A percentile compares a stretch with the other conserved stretches of the same genome.
These are phyloP conservation scores for Suillus cothurnatus DNA, from an alignment of 768 basidiomycete species.

Conservation along the genomic window DNA sequence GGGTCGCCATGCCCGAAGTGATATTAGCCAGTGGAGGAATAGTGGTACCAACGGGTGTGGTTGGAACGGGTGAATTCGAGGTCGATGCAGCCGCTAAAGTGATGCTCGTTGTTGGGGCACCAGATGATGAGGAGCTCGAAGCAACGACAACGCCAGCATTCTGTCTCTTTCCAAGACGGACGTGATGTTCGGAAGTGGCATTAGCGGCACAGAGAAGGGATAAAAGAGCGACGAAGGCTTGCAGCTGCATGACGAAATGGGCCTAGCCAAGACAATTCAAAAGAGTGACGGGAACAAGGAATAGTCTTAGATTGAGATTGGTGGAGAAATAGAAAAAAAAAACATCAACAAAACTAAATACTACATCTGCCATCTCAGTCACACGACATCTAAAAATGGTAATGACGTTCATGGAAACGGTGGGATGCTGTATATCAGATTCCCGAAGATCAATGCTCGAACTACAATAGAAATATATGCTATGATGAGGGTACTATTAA, in stretches of 20 bases:
- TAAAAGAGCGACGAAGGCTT: constrained; percentile 47
- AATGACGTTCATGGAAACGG: not conserved
- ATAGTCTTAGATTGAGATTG: not conserved
- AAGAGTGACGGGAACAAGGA: constrained; percentile 12
- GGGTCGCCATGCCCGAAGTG: constrained; percentile 63
- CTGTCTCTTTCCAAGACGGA: constrained; percentile 42
- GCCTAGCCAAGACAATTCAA: constrained; percentile 11
- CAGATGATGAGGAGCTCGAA: not conserved
- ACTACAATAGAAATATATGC: constrained; percentile 33
- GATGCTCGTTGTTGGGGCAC: not conserved
- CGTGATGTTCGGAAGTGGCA: constrained; percentile 41
- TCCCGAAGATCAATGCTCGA: not conserved
- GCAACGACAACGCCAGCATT: constrained; percentile 9
- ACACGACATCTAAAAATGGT: not conserved
- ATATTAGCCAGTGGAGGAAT: constrained; percentile 63
- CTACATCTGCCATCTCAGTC: not conserved
- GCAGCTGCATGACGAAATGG: constrained; percentile 44
- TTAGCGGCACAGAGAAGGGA: constrained; percentile 39
- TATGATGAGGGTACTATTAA: constrained; percentile 19
- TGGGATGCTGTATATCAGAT: not conserved
- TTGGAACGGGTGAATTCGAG: constrained; percentile 24
- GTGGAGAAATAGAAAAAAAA: constrained; percentile 6
- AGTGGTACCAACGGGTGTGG: constrained; percentile 40
- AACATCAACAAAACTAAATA: not conserved
- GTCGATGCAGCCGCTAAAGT: constrained; percentile 14